These are phyloP conservation scores for Candida vartiovaarae DNA, from an alignment of 805 yeast species.

Conservation along the genomic window DNA sequence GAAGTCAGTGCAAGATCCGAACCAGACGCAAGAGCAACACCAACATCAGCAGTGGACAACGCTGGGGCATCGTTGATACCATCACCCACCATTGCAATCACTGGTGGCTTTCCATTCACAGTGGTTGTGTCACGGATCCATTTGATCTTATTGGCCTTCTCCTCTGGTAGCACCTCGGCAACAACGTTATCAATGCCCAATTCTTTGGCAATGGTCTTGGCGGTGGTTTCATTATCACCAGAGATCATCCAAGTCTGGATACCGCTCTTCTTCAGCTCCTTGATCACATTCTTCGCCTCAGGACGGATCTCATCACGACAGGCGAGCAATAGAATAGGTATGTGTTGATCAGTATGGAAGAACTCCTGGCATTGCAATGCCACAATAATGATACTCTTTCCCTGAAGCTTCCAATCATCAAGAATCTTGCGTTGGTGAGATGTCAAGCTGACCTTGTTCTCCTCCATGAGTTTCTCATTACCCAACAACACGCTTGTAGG, in stretches of 20 bases:
- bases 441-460: constrained; percentile 35
- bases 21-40: constrained; percentile 70
- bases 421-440: constrained; percentile 30
- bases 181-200: constrained; percentile 56
- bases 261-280: constrained; percentile 30
- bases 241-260: constrained; percentile 70
- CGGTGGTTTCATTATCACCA: constrained; percentile 66
- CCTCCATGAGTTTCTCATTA: constrained; percentile 51
- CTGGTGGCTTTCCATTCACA: constrained; percentile 15
- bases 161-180: constrained; percentile 69
- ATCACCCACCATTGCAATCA: constrained; percentile 71
- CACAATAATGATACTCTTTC: constrained; percentile 56
- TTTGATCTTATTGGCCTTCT: constrained; percentile 54
- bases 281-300: constrained; percentile 49
- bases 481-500: constrained; percentile 44
- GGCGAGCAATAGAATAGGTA: constrained; percentile 43
- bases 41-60: constrained; percentile 65
- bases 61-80: constrained; percentile 86
- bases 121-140: constrained; percentile 41
- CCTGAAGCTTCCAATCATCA: constrained; percentile 50
- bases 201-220: constrained; percentile 56
- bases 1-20: constrained; percentile 71
- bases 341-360: constrained; percentile 26
- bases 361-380: constrained; percentile 32
- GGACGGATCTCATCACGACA: constrained; percentile 55